Percentiles rank a stretch among this genome's conserved stretches.
Evolutionary conservation across 345 rosid species (phyloP).

Genomic region (Aquilaria malaccensis): DNA sequence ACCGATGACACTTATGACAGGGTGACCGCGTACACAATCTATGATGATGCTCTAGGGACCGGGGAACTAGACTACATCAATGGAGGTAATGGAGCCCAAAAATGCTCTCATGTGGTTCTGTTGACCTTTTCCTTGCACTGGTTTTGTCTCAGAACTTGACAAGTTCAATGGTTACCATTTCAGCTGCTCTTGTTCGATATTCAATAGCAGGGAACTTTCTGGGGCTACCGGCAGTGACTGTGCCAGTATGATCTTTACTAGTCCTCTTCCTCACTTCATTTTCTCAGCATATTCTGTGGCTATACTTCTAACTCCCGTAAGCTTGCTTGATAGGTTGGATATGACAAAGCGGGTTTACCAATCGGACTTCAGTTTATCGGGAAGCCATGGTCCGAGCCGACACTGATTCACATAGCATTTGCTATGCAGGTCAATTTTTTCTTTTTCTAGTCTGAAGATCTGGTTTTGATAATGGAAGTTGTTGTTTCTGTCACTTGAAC

Average conservation of each 20-base stretch:
- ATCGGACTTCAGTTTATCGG: conserved; percentile 73
- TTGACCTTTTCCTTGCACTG: no score
- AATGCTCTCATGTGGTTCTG: no score
- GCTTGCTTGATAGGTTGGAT: conserved; percentile 44
- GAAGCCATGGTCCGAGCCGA: conserved; percentile 73
- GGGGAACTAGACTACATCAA: conserved; percentile 73
- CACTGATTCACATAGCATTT: conserved; percentile 45
- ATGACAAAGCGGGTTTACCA: conserved; percentile 55
- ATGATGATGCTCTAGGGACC: conserved; percentile 37
- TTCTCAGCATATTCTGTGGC: neutral
- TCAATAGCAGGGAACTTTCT: conserved; percentile 73
- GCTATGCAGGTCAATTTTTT: conserved; percentile 49
- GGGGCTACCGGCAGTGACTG: conserved; percentile 65
- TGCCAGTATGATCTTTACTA: conserved; percentile 34
- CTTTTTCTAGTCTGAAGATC: neutral
- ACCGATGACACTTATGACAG: conserved; percentile 19
- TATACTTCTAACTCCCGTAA: neutral
- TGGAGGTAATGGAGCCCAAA: conserved; percentile 41
- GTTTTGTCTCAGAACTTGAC: conserved; percentile 3
- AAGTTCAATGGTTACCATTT: conserved; percentile 11
- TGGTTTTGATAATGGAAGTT: neutral
- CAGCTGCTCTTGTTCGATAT: conserved; percentile 69
- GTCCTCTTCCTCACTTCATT: neutral
- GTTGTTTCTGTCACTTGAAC: neutral
- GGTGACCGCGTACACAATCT: conserved; percentile 55